Conservation (phyloP, 2,329 filamentous ascomycete genomes). For the Hymenoscyphus infarciens region DNA sequence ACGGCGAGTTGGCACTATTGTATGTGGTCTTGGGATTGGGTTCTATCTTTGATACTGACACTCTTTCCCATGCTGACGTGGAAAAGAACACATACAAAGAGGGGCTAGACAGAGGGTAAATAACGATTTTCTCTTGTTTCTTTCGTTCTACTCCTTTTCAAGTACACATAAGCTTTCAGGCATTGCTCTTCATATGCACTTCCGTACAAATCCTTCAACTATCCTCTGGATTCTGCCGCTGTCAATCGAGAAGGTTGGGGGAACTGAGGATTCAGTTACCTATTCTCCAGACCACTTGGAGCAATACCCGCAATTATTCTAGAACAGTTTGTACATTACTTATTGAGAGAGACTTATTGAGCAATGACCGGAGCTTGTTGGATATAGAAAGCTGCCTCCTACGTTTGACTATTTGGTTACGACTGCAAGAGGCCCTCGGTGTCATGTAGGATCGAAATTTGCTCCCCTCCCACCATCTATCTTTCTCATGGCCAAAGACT, state of each 20-base stretch:
- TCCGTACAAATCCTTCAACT: neutral
- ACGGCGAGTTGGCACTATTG: conserved; percentile 43
- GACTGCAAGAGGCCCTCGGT: no score
- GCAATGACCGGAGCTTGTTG: neutral
- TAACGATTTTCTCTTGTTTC: conserved; percentile 23
- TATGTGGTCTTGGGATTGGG: conserved; percentile 70
- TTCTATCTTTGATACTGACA: conserved; percentile 64
- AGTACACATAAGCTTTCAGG: no score
- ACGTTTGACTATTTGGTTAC: neutral
- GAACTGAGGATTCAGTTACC: neutral
- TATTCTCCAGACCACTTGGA: neutral
- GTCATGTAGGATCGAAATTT: no score
- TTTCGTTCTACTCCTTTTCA: no score
- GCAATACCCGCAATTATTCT: neutral
- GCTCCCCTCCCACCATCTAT: neutral
- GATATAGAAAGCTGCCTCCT: neutral
- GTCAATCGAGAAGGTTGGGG: neutral
- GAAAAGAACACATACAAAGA: conserved; percentile 43
- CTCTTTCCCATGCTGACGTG: conserved; percentile 44
- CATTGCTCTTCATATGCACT: neutral
- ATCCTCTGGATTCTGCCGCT: no score
- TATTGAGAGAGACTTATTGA: neutral
- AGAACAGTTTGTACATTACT: neutral
- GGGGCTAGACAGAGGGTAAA: conserved; percentile 55
- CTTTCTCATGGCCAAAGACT: neutral